Evolutionary conservation across 164 flowering plant genomes (phyloP), one percentile per base, ranked within the genome.

Genomic region (Cinnamomum micranthum): DNA sequence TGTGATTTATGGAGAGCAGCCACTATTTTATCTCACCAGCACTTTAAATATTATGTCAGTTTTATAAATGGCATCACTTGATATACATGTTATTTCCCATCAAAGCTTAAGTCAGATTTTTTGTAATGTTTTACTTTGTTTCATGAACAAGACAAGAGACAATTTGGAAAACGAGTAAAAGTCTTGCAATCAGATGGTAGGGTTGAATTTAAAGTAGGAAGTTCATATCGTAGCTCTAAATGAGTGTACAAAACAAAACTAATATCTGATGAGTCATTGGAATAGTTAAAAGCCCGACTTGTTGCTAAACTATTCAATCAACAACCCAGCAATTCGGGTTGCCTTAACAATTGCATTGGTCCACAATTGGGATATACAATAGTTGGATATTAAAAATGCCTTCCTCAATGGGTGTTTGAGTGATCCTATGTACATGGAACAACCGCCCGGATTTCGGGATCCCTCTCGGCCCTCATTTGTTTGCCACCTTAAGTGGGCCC

Each of bases 221-320:
- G 3, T 69, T 69, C 50, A 2, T 20, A 68, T 68, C 47, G 1
- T 68, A 68, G 72, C 4, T 70, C 27, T 25, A 22, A 50, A 47
- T 70, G 59, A 24, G 72, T 70, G 15, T 70, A 22, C n/a, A 70
- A 70, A 70, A 50, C 35, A 11, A 70, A 70, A 50, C 20, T 52
- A 3, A 4, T 1, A n/a, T 7, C 72, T 23, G 28, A 50, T 23
- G 72, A 25, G 10, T 20, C 59, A 5, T 11, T 51, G 4, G 72
- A 70, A 23, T 12, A 23, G 25, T 50, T 50, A 4, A 70, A 70
- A 22, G 27, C 72, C 4, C 60, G 17, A 13, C 60, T 70, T 47
- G 62, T 50, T 5, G 72, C 72, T 47, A 50, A 70, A 52, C 31
- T 59, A 19, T 50, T 47, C n/a, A 22, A 70, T 70, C 58, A 50